These are phyloP conservation scores for Pisolithus microcarpus DNA, from an alignment of 768 basidiomycete genomes.

Conservation along the genomic window DNA sequence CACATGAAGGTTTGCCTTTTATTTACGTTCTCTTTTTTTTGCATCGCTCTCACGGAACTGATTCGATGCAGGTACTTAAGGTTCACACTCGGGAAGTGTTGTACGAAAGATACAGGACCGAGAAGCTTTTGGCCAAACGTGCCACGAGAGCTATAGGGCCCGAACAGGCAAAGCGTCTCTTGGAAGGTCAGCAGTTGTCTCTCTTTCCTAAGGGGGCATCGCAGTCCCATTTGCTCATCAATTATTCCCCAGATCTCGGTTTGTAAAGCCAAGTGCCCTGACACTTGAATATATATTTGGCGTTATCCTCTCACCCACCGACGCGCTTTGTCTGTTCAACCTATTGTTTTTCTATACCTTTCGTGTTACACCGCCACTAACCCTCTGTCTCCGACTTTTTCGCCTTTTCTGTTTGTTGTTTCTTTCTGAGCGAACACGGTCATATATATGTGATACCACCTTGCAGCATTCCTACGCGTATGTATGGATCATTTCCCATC, in stretches of 20 bases:
- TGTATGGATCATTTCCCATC: constrained; percentile 14
- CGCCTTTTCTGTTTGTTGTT: constrained; percentile 1
- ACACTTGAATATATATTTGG: constrained; percentile 17
- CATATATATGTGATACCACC: constrained; percentile 14
- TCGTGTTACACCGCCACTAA: constrained; percentile 2
- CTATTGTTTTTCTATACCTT: constrained; percentile 6
- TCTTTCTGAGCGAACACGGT: background rate
- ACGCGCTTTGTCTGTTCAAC: constrained; percentile 9
- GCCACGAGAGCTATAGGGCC: constrained; percentile 75
- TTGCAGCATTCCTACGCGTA: constrained; percentile 3
- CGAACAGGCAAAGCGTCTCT: constrained; percentile 61
- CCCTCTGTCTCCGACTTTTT: background rate
- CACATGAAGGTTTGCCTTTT: constrained; percentile 65
- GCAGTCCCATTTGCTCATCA: constrained; percentile 15
- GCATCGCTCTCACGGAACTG: background rate
- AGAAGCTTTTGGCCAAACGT: constrained; percentile 81
- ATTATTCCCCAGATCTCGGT: constrained; percentile 35
- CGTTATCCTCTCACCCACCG: constrained; percentile 10
- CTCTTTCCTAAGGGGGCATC: constrained; percentile 8
- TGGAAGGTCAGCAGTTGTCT: constrained; percentile 51
- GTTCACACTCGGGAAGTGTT: constrained; percentile 79
- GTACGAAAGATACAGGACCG: constrained; percentile 90
- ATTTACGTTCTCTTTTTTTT: constrained; percentile 14
- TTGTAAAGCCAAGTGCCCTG: constrained; percentile 26
- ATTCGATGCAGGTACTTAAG: constrained; percentile 60